These are phyloP conservation scores for Kazachstania bromeliacearum DNA, from an alignment of 805 yeast species.

Conservation along the genomic window DNA sequence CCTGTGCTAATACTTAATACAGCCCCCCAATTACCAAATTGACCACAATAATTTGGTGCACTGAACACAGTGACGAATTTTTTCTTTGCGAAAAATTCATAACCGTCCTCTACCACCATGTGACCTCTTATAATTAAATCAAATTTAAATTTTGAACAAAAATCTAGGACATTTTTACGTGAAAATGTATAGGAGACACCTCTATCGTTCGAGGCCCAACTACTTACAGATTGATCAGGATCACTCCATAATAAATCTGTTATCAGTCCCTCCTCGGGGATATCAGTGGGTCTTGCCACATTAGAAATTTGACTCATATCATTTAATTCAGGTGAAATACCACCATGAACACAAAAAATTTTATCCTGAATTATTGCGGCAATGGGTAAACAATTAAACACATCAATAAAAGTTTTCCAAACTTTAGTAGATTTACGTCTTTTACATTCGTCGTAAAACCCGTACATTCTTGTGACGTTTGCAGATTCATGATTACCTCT, in stretches of 20 bases:
- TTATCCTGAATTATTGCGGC: constrained; percentile 93
- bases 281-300: constrained; percentile 68
- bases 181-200: constrained; percentile 78
- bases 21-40: constrained; percentile 72
- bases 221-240: constrained; percentile 46
- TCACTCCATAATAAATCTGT: constrained; percentile 81
- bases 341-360: constrained; percentile 85
- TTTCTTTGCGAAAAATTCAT: constrained; percentile 68
- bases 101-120: constrained; percentile 86
- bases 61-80: constrained; percentile 69
- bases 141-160: constrained; percentile 55
- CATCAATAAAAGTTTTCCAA: constrained; percentile 91
- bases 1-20: constrained; percentile 64
- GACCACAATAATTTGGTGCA: constrained; percentile 82
- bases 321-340: constrained; percentile 61
- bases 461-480: constrained; percentile 90
- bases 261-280: constrained; percentile 67
- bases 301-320: constrained; percentile 54
- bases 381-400: constrained; percentile 89
- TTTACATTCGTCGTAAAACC: constrained; percentile 96
- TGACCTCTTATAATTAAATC: constrained; percentile 76
- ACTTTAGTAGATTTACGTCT: constrained; percentile 81
- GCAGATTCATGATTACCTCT: constrained; percentile 98
- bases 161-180: constrained; percentile 55
- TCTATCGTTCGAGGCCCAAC: constrained; percentile 73